Evolutionary conservation across 768 basidiomycete genomes (phyloP), one percentile per base, ranked within the genome.

Genomic region (Lactarius sanguifluus): DNA sequence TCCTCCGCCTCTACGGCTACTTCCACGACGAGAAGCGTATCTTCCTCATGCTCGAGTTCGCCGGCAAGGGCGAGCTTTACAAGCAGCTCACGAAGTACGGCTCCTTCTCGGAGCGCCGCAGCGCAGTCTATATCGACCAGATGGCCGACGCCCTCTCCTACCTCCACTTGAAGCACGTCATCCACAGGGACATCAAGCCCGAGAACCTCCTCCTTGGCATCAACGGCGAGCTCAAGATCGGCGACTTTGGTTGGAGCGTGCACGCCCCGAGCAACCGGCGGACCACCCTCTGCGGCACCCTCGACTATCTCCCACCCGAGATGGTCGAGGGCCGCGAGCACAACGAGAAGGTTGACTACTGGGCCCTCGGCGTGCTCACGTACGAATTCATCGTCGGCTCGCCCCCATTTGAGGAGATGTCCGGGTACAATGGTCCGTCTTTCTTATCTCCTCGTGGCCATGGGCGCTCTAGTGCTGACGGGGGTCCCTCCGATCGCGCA

Each of bases 21-120:
- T 98, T 98, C 81, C 95, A 98, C 79, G 97, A 99, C 76, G 88
- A 92, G 75, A 96, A 96, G 75, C 90, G 96, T 28, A 97, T 99
- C 71, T 98, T 98, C 78, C 83, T 98, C 65, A 96, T 98, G 89
- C 86, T 98, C 72, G 97, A 99, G 75, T 98, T 97, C 74, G 96
- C 96, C 0, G 95, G 90, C 58, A 93, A 95, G 72, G 97, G 97
- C 36, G 97, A 99, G 77, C 82, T 99, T 58, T 98, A 98, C 81
- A 96, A 92, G 77, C 95, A 98, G 71, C 85, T 99, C 61, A 88
- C 86, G 72, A 94, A 94, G 76, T 80, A 86, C 60, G 91, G 93
- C 15, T 82, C 83, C 69, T 99, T 98, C 80, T 86, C 88, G 20
- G 97, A 98, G 81, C 88, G 88, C 74, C 82, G 94, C 36, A 91